phyloP scores from a whole-genome alignment of 2,329 filamentous ascomycete genomes.

The Colletotrichum destructivum region DNA sequence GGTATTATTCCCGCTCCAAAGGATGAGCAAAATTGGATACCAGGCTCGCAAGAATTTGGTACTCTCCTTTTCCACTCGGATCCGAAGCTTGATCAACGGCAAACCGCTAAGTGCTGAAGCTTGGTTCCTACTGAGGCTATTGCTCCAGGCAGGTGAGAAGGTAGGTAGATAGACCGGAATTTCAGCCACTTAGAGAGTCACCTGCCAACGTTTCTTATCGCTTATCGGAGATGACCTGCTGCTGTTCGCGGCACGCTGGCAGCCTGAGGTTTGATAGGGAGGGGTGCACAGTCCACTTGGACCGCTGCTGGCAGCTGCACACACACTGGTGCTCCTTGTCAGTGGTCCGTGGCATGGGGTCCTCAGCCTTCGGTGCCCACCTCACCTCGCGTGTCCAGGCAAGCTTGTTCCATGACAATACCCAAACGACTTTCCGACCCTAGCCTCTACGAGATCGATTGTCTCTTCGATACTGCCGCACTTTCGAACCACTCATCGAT shows the following conservation, averaged over 20 bases:
- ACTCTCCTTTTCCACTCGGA: slow-evolving; percentile 1
- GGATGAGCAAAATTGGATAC: not conserved
- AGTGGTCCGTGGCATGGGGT: slow-evolving; percentile 12
- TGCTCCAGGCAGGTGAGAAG: not conserved
- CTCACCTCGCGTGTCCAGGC: slow-evolving; percentile 7
- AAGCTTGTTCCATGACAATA: slow-evolving; percentile 38
- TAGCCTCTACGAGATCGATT: slow-evolving; percentile 20
- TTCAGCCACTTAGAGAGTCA: not conserved
- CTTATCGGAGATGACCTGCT: not conserved
- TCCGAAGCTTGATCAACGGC: not conserved
- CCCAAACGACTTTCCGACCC: slow-evolving; percentile 13
- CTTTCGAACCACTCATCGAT: not conserved
- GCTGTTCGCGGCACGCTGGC: not conserved
- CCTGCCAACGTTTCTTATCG: slow-evolving; percentile 9
- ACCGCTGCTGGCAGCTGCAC: slow-evolving; percentile 16
- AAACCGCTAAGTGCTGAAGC: not conserved
- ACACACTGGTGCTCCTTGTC: slow-evolving; percentile 4
- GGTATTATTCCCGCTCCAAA: not conserved
- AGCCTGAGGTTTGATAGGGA: slow-evolving; percentile 9
- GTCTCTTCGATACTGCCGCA: slow-evolving; percentile 22
- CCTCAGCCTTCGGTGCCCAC: slow-evolving; percentile 27
- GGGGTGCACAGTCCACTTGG: slow-evolving; percentile 33
- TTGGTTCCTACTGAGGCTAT: not conserved
- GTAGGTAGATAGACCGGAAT: not conserved
- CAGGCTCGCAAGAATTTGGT: not conserved